These are phyloP conservation scores for Heliocybe sulcata DNA, from an alignment of 1,284 basidiomycete species.

Conservation along the genomic window DNA sequence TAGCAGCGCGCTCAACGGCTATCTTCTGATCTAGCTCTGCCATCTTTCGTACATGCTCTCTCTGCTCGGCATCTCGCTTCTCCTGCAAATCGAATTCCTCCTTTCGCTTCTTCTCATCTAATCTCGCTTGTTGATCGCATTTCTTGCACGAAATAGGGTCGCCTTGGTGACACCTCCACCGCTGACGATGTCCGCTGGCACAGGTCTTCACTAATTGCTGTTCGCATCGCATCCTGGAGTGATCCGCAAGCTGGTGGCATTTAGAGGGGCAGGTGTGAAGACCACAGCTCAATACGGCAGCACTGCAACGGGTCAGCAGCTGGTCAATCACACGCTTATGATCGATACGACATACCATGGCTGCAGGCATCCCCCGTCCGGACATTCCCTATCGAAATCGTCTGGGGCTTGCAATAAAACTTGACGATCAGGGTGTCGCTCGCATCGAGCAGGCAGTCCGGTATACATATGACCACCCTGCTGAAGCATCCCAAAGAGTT, in stretches of 20 bases:
- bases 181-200: constrained; percentile 23
- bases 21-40: constrained; percentile 24
- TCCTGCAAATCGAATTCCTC: constrained; percentile 24
- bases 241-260: constrained; percentile 46
- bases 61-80: constrained; percentile 23
- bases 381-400: constrained; percentile 44
- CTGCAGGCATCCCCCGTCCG: constrained; percentile 54
- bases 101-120: constrained; percentile 22
- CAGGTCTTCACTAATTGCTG: constrained; percentile 24
- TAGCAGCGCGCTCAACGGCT: constrained; percentile 12
- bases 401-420: constrained; percentile 26
- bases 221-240: constrained; percentile 37
- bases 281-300: constrained; percentile 37
- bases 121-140: constrained; percentile 23
- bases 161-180: constrained; percentile 26
- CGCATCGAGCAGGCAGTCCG: constrained; percentile 51
- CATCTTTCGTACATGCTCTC: constrained; percentile 23
- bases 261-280: constrained; percentile 42
- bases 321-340: constrained; percentile 7
- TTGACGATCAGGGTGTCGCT: constrained; percentile 38
- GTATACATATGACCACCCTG: constrained; percentile 39
- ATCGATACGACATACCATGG: constrained; percentile 37
- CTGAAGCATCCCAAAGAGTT: constrained; percentile 36
- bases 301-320: constrained; percentile 22
- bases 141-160: constrained; percentile 21